Percentiles rank a stretch among this genome's conserved stretches.
These are phyloP conservation scores for Cornus suecica DNA, from an alignment of 148 eudicot species.

Conservation along the genomic window DNA sequence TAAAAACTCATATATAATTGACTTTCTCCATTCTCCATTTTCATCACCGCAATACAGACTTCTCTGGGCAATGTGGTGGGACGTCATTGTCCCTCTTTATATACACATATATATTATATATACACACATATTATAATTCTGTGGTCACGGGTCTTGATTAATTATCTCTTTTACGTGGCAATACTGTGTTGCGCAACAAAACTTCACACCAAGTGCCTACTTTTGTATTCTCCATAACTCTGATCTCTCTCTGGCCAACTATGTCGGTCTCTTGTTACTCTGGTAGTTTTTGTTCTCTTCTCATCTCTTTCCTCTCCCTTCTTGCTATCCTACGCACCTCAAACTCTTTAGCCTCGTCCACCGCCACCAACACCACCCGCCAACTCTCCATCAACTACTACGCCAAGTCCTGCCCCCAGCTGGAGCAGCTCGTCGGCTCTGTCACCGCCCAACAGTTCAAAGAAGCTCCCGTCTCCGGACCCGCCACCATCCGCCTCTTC, in stretches of 20 bases:
- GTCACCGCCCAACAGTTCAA: conserved; percentile 62
- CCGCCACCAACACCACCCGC: conserved; percentile 19
- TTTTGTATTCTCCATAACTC: conserved; percentile 3
- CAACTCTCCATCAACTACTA: conserved; percentile 65
- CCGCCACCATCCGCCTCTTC: conserved; percentile 91
- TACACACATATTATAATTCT: background rate
- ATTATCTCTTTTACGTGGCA: background rate
- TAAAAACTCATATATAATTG: no score
- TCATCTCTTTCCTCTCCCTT: conserved; percentile 17
- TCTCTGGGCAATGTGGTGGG: no score
- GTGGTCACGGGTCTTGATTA: conserved; percentile 18
- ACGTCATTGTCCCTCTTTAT: no score
- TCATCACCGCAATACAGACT: no score
- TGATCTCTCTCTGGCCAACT: conserved; percentile 2
- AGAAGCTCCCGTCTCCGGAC: conserved; percentile 55
- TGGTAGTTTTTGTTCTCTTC: background rate
- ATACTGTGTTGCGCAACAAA: background rate
- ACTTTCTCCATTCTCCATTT: no score
- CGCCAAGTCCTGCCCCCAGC: conserved; percentile 69
- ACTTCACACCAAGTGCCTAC: background rate
- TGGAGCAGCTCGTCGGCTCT: conserved; percentile 68
- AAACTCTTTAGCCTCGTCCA: conserved; percentile 6
- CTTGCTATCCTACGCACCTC: conserved; percentile 21
- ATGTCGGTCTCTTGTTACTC: conserved; percentile 24
- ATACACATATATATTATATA: no score